Evolutionary conservation across 1,284 basidiomycete genomes (phyloP).

Genomic region (Mycosarcoma mackinlayi): DNA sequence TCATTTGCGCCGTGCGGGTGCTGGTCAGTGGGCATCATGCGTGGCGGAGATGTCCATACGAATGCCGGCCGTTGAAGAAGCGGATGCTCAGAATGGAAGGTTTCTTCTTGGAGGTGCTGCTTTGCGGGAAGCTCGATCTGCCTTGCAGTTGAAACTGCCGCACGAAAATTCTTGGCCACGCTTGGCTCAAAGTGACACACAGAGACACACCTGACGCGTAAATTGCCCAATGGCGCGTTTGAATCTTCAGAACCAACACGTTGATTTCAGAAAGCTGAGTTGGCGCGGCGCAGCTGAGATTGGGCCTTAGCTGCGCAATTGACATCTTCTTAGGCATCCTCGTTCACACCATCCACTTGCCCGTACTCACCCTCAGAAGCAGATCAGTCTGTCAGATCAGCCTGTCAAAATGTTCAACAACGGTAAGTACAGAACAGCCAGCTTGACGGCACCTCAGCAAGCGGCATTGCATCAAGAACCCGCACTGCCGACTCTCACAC

Average conservation of each 20-base stretch:
- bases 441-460: not conserved
- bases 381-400: not conserved
- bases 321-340: constrained; percentile 8
- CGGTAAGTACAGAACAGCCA: constrained; percentile 13
- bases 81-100: too few species aligned
- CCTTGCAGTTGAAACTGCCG: too few species aligned
- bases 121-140: too few species aligned
- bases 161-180: constrained; percentile 16
- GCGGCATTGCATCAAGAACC: too few species aligned
- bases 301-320: not conserved
- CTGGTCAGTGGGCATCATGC: too few species aligned
- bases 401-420: constrained; percentile 47
- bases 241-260: constrained; percentile 22
- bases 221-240: constrained; percentile 21
- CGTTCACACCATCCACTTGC: constrained; percentile 2
- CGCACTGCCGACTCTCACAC: not conserved
- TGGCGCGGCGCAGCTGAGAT: not conserved
- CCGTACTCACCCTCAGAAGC: not conserved
- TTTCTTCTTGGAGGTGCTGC: not conserved
- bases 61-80: too few species aligned
- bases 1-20: too few species aligned
- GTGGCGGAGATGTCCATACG: too few species aligned
- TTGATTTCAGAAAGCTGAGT: constrained; percentile 33
- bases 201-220: constrained; percentile 46
- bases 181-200: constrained; percentile 23